Percentiles rank a stretch among this genome's conserved stretches.
Evolutionary conservation across 75 land plant genomes (phyloP).

Genomic region (Ceratopteris richardii): DNA sequence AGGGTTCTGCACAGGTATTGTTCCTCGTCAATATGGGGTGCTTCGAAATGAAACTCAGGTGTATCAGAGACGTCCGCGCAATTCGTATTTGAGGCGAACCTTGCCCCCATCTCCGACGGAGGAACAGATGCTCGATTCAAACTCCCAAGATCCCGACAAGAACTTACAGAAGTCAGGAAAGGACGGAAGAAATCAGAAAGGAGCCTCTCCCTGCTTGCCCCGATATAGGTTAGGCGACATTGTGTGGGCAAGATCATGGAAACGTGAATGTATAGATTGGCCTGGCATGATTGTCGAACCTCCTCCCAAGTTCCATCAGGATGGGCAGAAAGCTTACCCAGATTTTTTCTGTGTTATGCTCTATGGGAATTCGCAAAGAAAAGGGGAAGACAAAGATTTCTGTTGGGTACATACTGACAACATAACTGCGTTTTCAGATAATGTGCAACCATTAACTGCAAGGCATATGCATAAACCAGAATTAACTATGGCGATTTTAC

Average conservation of each 20-base stretch:
- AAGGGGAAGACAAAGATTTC: background rate
- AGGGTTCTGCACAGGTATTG: too few relatives aligned
- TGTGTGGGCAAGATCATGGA: slow-evolving; percentile 3
- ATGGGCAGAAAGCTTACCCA: background rate
- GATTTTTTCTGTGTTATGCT: slow-evolving; percentile 2
- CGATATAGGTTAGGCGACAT: background rate
- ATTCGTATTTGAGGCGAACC: too few relatives aligned
- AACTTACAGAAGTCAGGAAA: too few relatives aligned
- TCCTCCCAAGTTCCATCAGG: too few relatives aligned
- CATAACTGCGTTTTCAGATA: background rate
- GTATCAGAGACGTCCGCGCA: too few relatives aligned
- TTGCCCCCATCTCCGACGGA: too few relatives aligned
- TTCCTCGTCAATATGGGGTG: too few relatives aligned
- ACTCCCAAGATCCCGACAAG: too few relatives aligned
- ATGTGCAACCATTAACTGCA: background rate
- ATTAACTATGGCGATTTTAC: background rate
- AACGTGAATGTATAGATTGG: background rate
- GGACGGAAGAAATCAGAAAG: too few relatives aligned
- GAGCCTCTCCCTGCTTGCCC: too few relatives aligned
- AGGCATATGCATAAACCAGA: background rate
- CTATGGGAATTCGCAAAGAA: background rate
- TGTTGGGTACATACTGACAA: background rate
- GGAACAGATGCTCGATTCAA: too few relatives aligned
- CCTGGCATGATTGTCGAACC: background rate
- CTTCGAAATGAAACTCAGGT: too few relatives aligned